phyloP scores from a whole-genome alignment of 192 early-diverging fungal genomes.

The Podila clonocystis region DNA sequence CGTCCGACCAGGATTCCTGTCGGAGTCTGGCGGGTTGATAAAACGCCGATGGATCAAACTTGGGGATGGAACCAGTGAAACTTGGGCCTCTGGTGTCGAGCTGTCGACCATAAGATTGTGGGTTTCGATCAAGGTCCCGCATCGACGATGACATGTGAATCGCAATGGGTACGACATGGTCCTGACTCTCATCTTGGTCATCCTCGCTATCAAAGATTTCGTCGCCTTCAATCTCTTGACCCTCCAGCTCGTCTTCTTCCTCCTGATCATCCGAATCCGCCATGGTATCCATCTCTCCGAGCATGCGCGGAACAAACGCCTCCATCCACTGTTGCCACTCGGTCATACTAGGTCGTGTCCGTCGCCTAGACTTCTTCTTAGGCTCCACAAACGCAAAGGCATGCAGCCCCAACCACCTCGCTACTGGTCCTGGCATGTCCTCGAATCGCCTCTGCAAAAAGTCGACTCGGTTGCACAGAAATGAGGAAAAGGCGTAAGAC shows the following conservation, averaged over 20 bases:
- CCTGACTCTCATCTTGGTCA: conserved; percentile 11
- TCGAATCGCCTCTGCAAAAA: conserved; percentile 65
- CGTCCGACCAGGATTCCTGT: conserved; percentile 57
- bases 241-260: conserved; percentile 7
- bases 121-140: neutral
- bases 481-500: conserved; percentile 69
- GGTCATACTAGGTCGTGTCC: conserved; percentile 16
- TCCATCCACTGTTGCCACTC: conserved; percentile 46
- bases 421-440: conserved; percentile 66
- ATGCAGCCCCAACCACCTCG: conserved; percentile 67
- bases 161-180: conserved; percentile 37
- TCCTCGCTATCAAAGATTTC: conserved; percentile 12
- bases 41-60: conserved; percentile 41
- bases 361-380: conserved; percentile 7
- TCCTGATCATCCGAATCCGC: conserved; percentile 5
- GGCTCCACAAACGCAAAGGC: conserved; percentile 59
- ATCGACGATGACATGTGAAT: conserved; percentile 24
- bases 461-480: conserved; percentile 64
- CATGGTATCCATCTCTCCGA: conserved; percentile 24
- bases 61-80: conserved; percentile 18
- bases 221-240: conserved; percentile 20
- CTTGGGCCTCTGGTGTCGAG: conserved; percentile 13
- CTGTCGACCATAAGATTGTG: conserved; percentile 3
- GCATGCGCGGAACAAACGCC: conserved; percentile 43
- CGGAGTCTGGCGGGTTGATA: conserved; percentile 45